Base-by-base conservation (phyloP, 495 filamentous ascomycete species). In the Cetradonia linearis region DNA sequence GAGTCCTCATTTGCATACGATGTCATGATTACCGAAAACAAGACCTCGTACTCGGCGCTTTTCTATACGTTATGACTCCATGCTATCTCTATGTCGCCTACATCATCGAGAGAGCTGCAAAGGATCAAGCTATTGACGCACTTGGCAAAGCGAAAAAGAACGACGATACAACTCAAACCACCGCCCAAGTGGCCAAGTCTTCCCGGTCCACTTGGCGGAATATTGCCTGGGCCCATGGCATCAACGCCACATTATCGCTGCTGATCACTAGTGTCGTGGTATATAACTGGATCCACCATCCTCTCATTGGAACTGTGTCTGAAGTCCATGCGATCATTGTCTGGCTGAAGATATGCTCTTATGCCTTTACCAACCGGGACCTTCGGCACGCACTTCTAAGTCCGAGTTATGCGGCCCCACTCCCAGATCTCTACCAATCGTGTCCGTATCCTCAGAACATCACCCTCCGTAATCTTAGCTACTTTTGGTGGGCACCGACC, bases 401-500 rank as follows among this genome's bases (percentile, higher is more conserved):
- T 64, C 86, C 87, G 5, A 70, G 73, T 4, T 67, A 68, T 1
- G 70, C 77, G 3, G 78, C 81, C 3, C 76, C 82, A 10, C 70
- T 95, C 1, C 93, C 93, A 0, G 81, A 86, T 11, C 74, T 96
- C 48, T 98, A 98, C 72, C 71, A 75, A 2, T 67, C 80, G n/a
- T 93, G 88, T 64, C 88, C 91, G 0, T 98, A 97, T 66, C 93
- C 93, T 0, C 70, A 77, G 40, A 98, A 97, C 72, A 86, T 97
- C 70, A 95, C 89, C 7, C 76, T 94, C 60, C 68, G 77, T 6
- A 98, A 98, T 69, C 74, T 98, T 7, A 78, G 75, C 44, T 98
- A 97, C 73, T 98, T 97, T 66, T 96, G 93, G 89, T 89, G 91
- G 81, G 93, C 93, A 0, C 93, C 93, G 1, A 98, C 93, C 0